Evolutionary conservation across 108 stramenopile genomes (phyloP), one percentile per base, ranked within the genome.

Genomic region (Bacterosira constricta): DNA sequence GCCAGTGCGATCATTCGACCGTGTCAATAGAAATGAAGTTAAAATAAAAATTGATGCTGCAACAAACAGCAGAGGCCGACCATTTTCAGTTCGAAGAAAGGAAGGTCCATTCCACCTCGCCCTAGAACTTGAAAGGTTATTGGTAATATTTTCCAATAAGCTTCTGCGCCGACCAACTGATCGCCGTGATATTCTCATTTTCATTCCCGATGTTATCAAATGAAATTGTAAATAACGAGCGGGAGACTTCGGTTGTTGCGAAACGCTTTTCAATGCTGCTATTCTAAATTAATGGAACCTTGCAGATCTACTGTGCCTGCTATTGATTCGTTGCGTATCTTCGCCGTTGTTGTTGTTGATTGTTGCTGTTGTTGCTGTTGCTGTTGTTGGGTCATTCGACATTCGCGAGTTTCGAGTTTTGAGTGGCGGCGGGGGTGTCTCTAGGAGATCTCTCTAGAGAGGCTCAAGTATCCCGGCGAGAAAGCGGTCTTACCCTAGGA

Each of bases 161-260:
- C 58, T 27, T 10, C 37, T 23, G 8, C 69, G 69, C 44, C 37
- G 21, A 54, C 53, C 53, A 17, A 54, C 41, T 58, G 55, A 58
- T 38, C 62, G 60, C 8, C 39, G 50, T 47, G 70, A 62, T 71
- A 62, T 62, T 41, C 52, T 62, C 60, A 71, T 71, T 29, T 30
- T 49, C n/a, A 49, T 44, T 35, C 6, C 15, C 42, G 29, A 3
- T 13, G 20, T 47, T 30, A 15, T 32, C 13, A 49, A n/a, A 9
- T 17, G 5, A 41, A 26, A 1, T 32, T 54, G 9, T 4, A 32
- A 6, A 12, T 2, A 7, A 2, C 7, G 30, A 54, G 13, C 27
- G 53, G 1, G 34, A 29, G 31, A 17, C 31, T n/a, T n/a, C n/a
- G n/a, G 1, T 7, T 54, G 53, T 13, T 54, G 53, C 13, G n/a